These are phyloP conservation scores for Fibroporia radiculosa DNA, from an alignment of 768 basidiomycete species.

Conservation along the genomic window DNA sequence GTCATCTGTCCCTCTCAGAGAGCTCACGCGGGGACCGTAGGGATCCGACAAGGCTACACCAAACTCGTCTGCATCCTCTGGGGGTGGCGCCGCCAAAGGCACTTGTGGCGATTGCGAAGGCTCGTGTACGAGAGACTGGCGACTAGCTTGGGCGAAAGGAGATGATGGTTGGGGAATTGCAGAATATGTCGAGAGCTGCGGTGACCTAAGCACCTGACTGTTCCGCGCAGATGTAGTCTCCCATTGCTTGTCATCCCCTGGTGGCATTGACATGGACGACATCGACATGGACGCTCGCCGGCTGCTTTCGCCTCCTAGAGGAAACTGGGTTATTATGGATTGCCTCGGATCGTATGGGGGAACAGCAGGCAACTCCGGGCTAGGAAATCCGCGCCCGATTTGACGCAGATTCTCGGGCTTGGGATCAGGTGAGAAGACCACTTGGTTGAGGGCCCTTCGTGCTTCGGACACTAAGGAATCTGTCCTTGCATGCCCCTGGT, in stretches of 20 bases:
- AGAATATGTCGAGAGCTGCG: background rate
- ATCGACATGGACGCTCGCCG: background rate
- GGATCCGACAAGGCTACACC: conserved; percentile 10
- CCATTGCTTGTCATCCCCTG: background rate
- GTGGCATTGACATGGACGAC: background rate
- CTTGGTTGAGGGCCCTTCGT: conserved; percentile 42
- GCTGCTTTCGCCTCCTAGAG: background rate
- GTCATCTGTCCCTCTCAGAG: conserved; percentile 9
- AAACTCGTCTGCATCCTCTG: conserved; percentile 16
- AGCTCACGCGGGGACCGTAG: conserved; percentile 10
- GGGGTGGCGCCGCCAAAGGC: background rate
- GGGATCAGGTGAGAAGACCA: conserved; percentile 26
- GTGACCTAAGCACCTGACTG: background rate
- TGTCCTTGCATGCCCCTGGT: conserved; percentile 58
- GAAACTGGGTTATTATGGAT: background rate
- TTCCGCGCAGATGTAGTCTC: background rate
- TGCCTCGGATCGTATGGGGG: background rate
- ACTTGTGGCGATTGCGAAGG: background rate
- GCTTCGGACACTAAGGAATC: conserved; percentile 59
- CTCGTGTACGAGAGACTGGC: background rate
- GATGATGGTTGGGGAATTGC: background rate
- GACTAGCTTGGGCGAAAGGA: background rate
- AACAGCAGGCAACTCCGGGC: background rate
- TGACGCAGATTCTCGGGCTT: conserved; percentile 10
- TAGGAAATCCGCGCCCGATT: conserved; percentile 10